A percentile compares a stretch with the other conserved stretches of the same genome.
Conservation (phyloP, 2,329 filamentous ascomycete genomes). For the Fusarium concolor region DNA sequence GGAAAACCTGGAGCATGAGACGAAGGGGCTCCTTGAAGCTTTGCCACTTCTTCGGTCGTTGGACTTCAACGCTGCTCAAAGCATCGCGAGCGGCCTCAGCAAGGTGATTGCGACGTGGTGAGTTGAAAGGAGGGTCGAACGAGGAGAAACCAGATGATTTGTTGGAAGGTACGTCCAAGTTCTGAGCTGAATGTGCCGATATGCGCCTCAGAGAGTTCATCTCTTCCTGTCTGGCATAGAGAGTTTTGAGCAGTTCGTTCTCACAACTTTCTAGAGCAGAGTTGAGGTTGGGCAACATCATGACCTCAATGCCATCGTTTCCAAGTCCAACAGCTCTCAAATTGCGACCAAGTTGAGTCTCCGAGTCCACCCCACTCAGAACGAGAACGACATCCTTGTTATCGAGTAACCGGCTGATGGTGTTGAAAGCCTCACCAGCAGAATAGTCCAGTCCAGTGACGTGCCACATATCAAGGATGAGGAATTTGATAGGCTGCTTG, state of each 20-base stretch:
- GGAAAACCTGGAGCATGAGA: slow-evolving; percentile 95
- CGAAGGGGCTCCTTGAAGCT: slow-evolving; percentile 90
- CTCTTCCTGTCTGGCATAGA: slow-evolving; percentile 77
- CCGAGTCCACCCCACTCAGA: slow-evolving; percentile 82
- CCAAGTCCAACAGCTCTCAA: slow-evolving; percentile 87
- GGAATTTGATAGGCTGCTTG: slow-evolving; percentile 83
- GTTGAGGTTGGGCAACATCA: slow-evolving; percentile 89
- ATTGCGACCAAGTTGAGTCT: slow-evolving; percentile 79
- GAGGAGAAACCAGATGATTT: slow-evolving; percentile 50
- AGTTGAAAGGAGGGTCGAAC: slow-evolving; percentile 69
- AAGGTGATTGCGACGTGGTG: slow-evolving; percentile 82
- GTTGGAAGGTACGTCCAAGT: slow-evolving; percentile 61
- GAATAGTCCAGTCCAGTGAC: slow-evolving; percentile 97
- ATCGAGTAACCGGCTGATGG: slow-evolving; percentile 85
- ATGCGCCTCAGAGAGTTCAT: slow-evolving; percentile 59
- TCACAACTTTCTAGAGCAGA: slow-evolving; percentile 94
- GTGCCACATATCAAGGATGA: slow-evolving; percentile 88
- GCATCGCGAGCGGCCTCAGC: slow-evolving; percentile 82
- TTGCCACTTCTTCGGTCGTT: slow-evolving; percentile 77
- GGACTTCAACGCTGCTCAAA: slow-evolving; percentile 73
- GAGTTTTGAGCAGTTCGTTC: slow-evolving; percentile 87
- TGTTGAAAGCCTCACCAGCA: slow-evolving; percentile 92
- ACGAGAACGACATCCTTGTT: slow-evolving; percentile 83
- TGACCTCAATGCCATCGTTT: slow-evolving; percentile 77
- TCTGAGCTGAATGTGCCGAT: slow-evolving; percentile 56